Percentiles rank a stretch among this genome's conserved stretches.
phyloP scores from a whole-genome alignment of 2,329 filamentous ascomycete genomes.

The Cercospora sp. region DNA sequence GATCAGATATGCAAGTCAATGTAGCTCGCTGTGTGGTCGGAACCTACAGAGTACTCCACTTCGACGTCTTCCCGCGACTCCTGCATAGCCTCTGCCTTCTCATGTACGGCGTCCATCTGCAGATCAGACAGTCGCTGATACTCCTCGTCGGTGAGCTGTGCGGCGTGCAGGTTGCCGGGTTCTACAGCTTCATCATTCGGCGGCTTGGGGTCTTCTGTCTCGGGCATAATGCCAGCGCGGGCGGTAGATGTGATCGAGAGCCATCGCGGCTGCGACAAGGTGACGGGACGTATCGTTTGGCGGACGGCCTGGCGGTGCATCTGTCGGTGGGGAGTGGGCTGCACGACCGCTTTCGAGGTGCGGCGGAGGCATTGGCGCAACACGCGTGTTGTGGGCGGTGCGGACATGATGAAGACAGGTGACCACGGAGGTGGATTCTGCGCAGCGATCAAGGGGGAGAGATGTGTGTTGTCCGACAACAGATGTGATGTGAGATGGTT shows the following conservation, averaged over 20 bases:
- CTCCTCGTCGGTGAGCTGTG: slow-evolving; percentile 65
- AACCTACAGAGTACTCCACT: slow-evolving; percentile 82
- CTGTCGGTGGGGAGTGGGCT: slow-evolving; percentile 15
- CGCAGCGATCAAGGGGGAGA: neutral
- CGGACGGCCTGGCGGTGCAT: slow-evolving; percentile 5
- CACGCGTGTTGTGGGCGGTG: slow-evolving; percentile 28
- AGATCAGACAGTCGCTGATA: slow-evolving; percentile 77
- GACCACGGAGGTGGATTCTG: neutral
- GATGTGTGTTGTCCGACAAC: neutral
- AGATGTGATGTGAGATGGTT: neutral
- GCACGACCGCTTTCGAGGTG: slow-evolving; percentile 24
- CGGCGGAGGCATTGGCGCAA: slow-evolving; percentile 28
- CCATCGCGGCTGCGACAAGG: slow-evolving; percentile 22
- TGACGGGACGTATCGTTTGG: slow-evolving; percentile 16
- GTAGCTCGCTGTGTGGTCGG: neutral
- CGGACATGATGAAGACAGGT: slow-evolving; percentile 27
- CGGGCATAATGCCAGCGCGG: slow-evolving; percentile 45
- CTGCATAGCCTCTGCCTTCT: slow-evolving; percentile 68
- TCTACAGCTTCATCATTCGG: slow-evolving; percentile 38
- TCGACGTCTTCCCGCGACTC: slow-evolving; percentile 76
- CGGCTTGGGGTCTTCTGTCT: slow-evolving; percentile 43
- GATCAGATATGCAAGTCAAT: neutral
- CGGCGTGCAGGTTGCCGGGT: slow-evolving; percentile 50
- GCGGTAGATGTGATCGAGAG: slow-evolving; percentile 24
- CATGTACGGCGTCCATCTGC: slow-evolving; percentile 64